phyloP scores from a whole-genome alignment of 202 grass and related monocot genomes.

The Musa balbisiana region DNA sequence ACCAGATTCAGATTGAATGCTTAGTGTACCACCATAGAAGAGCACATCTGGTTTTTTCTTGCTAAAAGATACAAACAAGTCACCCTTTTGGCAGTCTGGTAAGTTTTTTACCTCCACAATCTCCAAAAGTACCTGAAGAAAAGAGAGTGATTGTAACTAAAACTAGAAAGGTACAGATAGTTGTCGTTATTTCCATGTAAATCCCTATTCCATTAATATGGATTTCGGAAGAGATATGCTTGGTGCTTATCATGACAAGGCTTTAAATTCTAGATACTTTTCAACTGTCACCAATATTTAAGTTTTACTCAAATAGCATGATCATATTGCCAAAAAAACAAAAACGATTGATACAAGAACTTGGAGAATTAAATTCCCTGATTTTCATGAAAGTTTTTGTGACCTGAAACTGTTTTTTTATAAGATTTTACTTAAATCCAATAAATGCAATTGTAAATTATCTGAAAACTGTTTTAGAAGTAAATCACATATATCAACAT shows the following conservation, averaged over 20 bases:
- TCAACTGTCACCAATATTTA: no score
- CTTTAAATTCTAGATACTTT: no score
- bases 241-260: background rate
- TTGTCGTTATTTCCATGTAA: background rate
- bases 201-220: background rate
- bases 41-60: constrained; percentile 68
- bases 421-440: no score
- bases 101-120: constrained; percentile 77
- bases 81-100: constrained; percentile 43
- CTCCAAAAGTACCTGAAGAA: constrained; percentile 66
- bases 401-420: no score
- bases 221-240: background rate
- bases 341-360: no score
- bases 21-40: constrained; percentile 46
- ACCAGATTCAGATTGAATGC: constrained; percentile 45
- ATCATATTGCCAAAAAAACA: no score
- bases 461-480: background rate
- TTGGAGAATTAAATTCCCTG: no score
- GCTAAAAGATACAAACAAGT: constrained; percentile 48
- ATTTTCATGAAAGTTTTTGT: no score
- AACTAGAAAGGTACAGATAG: background rate
- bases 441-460: background rate
- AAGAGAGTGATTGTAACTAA: background rate
- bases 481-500: background rate
- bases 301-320: no score